A percentile compares a stretch with the other conserved stretches of the same genome.
phyloP scores from a whole-genome alignment of 345 rosid genomes.

The Gossypium rotundifolium region DNA sequence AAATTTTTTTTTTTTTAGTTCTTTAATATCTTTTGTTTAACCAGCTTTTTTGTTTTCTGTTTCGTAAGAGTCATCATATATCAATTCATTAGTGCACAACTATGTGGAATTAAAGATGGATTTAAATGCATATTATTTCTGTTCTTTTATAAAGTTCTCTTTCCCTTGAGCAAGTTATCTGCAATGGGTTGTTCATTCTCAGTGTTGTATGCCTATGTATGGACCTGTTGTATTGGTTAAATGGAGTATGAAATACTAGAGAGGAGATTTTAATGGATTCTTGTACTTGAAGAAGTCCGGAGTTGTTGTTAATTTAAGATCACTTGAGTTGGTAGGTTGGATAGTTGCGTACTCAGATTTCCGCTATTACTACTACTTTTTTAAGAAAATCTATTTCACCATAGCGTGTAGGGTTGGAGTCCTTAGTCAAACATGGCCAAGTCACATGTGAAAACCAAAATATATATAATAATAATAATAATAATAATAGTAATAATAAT shows the following conservation, averaged over 20 bases:
- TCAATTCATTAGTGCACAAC: neutral
- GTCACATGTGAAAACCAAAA: neutral
- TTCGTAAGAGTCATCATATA: neutral
- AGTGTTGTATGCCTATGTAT: no score
- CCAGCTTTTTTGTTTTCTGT: slow-evolving; percentile 13
- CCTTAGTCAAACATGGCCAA: neutral
- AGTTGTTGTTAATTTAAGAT: neutral
- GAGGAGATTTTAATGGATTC: no score
- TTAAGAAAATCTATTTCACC: neutral
- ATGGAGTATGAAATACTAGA: no score
- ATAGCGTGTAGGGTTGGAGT: neutral
- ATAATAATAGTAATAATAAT: no score
- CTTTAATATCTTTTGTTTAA: neutral
- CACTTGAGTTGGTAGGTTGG: neutral
- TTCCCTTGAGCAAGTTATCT: neutral
- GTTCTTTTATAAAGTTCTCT: neutral
- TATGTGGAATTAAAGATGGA: neutral
- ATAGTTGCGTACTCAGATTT: neutral
- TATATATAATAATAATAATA: rapidly evolving
- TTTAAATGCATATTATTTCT: neutral
- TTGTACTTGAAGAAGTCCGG: no score
- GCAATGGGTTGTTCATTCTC: neutral
- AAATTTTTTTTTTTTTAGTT: neutral
- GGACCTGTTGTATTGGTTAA: no score
- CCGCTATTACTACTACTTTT: neutral